Base-by-base conservation (phyloP, 1,284 basidiomycete species). In the Ceratobasidium sp. region DNA sequence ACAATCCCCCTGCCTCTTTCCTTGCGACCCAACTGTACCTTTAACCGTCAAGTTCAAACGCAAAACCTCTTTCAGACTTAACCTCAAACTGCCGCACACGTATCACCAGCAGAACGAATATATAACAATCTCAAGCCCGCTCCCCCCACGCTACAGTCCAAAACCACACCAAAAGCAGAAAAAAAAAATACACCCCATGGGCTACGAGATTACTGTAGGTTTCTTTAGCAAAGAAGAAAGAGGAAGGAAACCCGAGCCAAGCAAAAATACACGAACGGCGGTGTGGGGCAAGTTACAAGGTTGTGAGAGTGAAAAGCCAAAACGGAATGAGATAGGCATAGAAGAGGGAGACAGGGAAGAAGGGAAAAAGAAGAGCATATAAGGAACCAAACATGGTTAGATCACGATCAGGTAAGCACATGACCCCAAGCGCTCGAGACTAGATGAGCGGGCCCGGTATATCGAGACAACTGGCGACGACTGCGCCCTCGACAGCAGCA, bases 261-360 rank as follows among this genome's bases (percentile, higher is more conserved):
- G 42, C 39, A 73, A 60, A 71, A 73, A 73, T 73, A 61, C 69
- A 73, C 56, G 54, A 73, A 73, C 47, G 65, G 65, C 65, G 65
- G 65, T 67, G 45, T 47, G 26, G 71, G 60, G 54, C 60, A 63
- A 63, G 60, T 51, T 63, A 63, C 60, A 63, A 45, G 37, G 37
- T 42, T 63, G 49, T 39, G 49, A 49, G 60, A 49, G 60, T 75
- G 71, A 54, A 51, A 26, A 51, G 60, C 56, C 49, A 67, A 53
- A 63, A 61, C 23, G 15, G 56, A 45, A 20, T 13, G 31, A 15
- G 51, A 68, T 23, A 35, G 33, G 42, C 56, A 64, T 75, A 63
- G 56, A 23, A 35, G 23, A 26, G 51, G 31, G 54, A 23, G 53
- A 63, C 42, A 63, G 53, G 45, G 31, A 33, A 45, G 54, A 28